Evolutionary conservation across 83 land plant species (phyloP).

Genomic region (Picea mariana): DNA sequence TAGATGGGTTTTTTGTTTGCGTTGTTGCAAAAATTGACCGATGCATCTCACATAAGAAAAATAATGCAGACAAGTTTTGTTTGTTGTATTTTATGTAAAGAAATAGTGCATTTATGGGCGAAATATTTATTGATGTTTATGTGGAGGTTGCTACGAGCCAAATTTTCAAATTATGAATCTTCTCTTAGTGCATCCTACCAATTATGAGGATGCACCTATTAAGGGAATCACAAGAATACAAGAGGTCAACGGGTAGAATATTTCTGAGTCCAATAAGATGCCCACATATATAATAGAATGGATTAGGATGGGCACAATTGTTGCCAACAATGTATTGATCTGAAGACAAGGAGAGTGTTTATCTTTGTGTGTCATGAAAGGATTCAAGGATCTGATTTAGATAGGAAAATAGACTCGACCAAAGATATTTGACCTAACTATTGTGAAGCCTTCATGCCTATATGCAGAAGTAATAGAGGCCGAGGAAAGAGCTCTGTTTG

Average conservation of each 20-base stretch:
- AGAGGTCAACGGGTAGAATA: slow-evolving; percentile 67
- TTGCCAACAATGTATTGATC: slow-evolving; percentile 92
- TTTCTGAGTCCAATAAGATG: slow-evolving; percentile 70
- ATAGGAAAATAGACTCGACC: slow-evolving; percentile 98
- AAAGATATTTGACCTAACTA: slow-evolving; percentile 91
- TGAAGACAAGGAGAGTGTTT: no score
- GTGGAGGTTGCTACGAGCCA: no score
- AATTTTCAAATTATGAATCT: slow-evolving; percentile 67
- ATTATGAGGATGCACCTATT: slow-evolving; percentile 99
- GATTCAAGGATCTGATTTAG: slow-evolving; percentile 72
- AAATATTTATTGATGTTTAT: no score
- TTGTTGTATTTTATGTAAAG: no score
- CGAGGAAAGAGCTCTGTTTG: slow-evolving; percentile 86
- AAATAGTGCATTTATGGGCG: no score
- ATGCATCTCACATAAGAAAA: no score
- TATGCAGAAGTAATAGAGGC: slow-evolving; percentile 95
- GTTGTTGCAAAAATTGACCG: no score
- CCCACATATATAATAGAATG: slow-evolving; percentile 93
- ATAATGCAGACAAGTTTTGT: no score
- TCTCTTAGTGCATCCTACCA: slow-evolving; percentile 88
- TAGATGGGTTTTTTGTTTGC: no score
- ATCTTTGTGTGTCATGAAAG: slow-evolving; percentile 61
- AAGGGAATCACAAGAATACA: slow-evolving; percentile 90
- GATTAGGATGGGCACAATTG: slow-evolving; percentile 99
- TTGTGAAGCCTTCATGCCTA: slow-evolving; percentile 75